Evolutionary conservation across 129 eudicot species (phyloP), one percentile per base, ranked within the genome.

Genomic region (Lactuca saligna): DNA sequence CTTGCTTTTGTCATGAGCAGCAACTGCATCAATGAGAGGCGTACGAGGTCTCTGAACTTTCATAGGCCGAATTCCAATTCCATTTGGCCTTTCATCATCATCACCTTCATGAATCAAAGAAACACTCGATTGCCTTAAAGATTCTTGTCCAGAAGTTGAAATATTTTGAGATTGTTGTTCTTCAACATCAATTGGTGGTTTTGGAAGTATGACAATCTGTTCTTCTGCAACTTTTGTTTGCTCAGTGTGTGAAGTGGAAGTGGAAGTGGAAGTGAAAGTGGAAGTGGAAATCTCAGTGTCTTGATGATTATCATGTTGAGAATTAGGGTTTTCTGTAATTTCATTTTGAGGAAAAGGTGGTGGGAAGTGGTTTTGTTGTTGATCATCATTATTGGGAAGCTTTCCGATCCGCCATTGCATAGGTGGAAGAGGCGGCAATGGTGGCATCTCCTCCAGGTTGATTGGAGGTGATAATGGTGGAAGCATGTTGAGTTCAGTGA

Each of bases 381-480:
- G 68, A 54, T 8, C 69, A 73, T 25, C 29, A 57, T 82, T 33
- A 49, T 83, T 79, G 44, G 63, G 90, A 61, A 70, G 61, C 74
- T 68, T 86, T 33, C 96, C 91, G 68, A 86, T 79, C 80, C 89
- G 81, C 98, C 98, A 92, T 61, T 92, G 96, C 71, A 85, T 84
- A 34, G 98, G 98, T 70, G 98, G 98, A 76, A 92, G 84, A 61
- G 97, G 97, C 37, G 98, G 98, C 78, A 92, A 72, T 51, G 98
- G 94, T 57, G 98, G 96, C 86, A 83, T 71, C 55, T 92, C 95
- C 53, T 75, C 86, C 61, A 79, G 55, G 76, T 80, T 74, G 65
- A 80, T 77, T 65, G 75, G 88, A 63, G 81, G 49, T 39, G 81
- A 42, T 39, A 75, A 75, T 17, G 56, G 79, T 4, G 93, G 75